Conservation (phyloP, 352 stramenopile species). For the Globisporangium takayamanum region DNA sequence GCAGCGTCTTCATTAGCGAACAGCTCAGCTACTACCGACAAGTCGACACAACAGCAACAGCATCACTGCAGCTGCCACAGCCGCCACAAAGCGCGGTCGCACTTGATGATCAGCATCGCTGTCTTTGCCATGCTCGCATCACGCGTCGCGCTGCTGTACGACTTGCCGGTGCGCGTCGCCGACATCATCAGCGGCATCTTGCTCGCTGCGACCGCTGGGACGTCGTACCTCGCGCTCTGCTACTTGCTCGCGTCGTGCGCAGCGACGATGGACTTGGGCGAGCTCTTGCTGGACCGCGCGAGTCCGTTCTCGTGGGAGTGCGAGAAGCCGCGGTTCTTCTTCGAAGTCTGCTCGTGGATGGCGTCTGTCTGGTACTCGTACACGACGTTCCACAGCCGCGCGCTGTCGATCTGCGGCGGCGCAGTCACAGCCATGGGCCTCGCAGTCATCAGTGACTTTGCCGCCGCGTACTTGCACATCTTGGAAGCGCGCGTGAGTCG, state of each 20-base stretch:
- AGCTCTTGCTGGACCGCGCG: conserved; percentile 45
- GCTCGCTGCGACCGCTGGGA: conserved; percentile 38
- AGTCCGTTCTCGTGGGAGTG: conserved; percentile 41
- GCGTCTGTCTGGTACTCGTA: conserved; percentile 66
- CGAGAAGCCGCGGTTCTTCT: conserved; percentile 48
- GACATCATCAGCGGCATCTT: conserved; percentile 48
- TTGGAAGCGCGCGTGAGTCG: conserved; percentile 37
- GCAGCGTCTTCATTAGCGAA: no score
- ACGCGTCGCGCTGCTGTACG: conserved; percentile 22
- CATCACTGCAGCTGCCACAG: conserved; percentile 16
- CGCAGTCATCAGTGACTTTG: conserved; percentile 48
- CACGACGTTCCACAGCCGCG: conserved; percentile 36
- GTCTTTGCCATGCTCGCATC: conserved; percentile 21
- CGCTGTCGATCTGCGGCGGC: conserved; percentile 39
- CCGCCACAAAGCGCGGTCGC: background rate
- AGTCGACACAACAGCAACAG: conserved; percentile 3
- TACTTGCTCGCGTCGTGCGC: conserved; percentile 25
- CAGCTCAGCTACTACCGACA: no score
- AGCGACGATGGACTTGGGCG: conserved; percentile 22
- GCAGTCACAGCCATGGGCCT: conserved; percentile 31
- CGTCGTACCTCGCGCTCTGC: conserved; percentile 43
- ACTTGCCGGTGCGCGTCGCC: conserved; percentile 31
- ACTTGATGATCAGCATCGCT: conserved; percentile 25
- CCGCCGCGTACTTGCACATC: conserved; percentile 46
- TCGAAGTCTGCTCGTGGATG: conserved; percentile 74